Evolutionary conservation across 2,329 filamentous ascomycete genomes (phyloP), one percentile per base, ranked within the genome.

Genomic region (Paraphoma chrysanthemicola): DNA sequence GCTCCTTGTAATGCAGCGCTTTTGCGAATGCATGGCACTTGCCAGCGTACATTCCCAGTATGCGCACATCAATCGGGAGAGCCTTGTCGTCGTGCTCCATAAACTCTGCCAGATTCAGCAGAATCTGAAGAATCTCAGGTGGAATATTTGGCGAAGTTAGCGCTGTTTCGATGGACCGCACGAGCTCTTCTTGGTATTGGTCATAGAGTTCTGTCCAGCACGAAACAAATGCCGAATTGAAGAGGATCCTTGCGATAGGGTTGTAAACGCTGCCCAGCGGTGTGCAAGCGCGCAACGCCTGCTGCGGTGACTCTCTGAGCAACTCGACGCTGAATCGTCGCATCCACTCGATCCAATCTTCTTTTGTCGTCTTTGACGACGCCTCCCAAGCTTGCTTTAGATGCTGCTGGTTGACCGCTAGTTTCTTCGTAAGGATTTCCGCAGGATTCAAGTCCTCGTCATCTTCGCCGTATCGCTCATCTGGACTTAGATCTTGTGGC

Each of bases 61-160:
- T 93, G 47, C 95, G 85, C 62, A 99, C 97, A 72, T 99, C 96
- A 60, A 99, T 99, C 1, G 95, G 95, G 50, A 99, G 81, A 12
- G 96, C 94, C 77, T 99, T 99, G 76, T 99, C 95, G 68, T 99
- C 96, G 71, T 99, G 95, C 74, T 99, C 95, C 95, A 99, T 99
- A 76, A 99, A 99, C 74, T 99, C 95, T 18, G 95, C 95, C 48
- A 99, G 84, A 71, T 99, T 99, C 47, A 99, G 86, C 29, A 99
- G 83, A 48, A 97, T 90, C 58, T 97, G 94, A 8, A 99, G 82
- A 63, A 99, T 90, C 76, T 99, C 96, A 0, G 96, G 95, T 0
- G 95, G 94, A 11, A 99, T 96, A 67, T 97, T 94, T 50, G 94
- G 90, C 3, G 94, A 98, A 52, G 93, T 95, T 66, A 99, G 90